Evolutionary conservation across 2,329 filamentous ascomycete species (phyloP), one percentile per base, ranked within the genome.

Genomic region (Blastomyces emzantsi): DNA sequence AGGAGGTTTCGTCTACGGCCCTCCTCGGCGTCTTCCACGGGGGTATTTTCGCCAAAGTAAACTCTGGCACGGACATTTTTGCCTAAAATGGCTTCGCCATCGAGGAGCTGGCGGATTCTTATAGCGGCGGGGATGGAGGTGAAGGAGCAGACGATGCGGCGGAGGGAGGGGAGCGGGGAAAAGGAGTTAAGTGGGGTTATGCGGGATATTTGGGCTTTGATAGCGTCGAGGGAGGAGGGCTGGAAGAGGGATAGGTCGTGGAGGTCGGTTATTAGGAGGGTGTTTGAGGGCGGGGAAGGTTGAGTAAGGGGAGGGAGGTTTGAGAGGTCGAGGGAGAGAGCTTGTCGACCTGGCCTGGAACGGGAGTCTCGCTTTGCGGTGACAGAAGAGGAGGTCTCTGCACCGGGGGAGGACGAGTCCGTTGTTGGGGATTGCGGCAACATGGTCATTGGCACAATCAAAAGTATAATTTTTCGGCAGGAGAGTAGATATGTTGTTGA

Each of bases 41-140:
- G 77, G 62, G 82, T 81, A 17, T 75, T 73, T 62, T 75, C 72
- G 68, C 83, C 83, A 68, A 85, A 85, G 75, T 84, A 81, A 70
- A 80, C 76, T 52, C 75, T 75, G 4, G 77, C 70, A 25, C 75
- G 72, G n/a, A 74, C 69, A 43, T 70, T 65, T 30, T 71, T 33
- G 36, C 64, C 66, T 52, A 77, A 69, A 6, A 79, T 70, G 33
- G 70, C 66, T 13, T 73, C 68, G 62, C 70, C 68, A 60, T 80
- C 78, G 15, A 82, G 74, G 33, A 74, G 68, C 63, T 79, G 74
- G 62, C 79, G 78, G 62, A 79, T 73, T 55, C 68, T 67, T 63
- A 80, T 71, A 19, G 80, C 79, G 62, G 77, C 77, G 47, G 75
- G 70, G 49, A 72, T 71, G 58, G 73, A 73, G 68, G 74, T 70